Percentiles rank a stretch among this genome's conserved stretches.
These are phyloP conservation scores for Fraxinus dipetala DNA, from an alignment of 305 asterid genomes.

Conservation along the genomic window DNA sequence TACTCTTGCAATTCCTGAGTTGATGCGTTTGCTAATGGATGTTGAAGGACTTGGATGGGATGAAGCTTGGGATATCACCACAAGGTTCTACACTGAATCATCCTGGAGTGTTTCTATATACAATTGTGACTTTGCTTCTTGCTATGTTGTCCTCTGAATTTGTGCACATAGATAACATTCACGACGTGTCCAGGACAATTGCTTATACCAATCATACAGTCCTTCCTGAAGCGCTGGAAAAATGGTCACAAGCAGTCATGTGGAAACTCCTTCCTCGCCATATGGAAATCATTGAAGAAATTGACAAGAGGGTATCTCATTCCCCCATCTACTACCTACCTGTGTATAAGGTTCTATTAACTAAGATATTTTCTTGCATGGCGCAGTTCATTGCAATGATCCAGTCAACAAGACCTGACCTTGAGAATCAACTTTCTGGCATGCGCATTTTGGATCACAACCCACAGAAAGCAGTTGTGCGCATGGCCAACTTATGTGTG, in stretches of 20 bases:
- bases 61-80: slow-evolving; percentile 93
- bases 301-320: slow-evolving; percentile 78
- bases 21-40: slow-evolving; percentile 95
- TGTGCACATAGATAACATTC: slow-evolving; percentile 25
- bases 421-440: slow-evolving; percentile 65
- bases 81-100: slow-evolving; percentile 46
- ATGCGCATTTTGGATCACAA: slow-evolving; percentile 78
- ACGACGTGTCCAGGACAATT: slow-evolving; percentile 59
- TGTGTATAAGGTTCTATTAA: slow-evolving; percentile 17
- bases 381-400: slow-evolving; percentile 75
- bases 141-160: slow-evolving; percentile 14
- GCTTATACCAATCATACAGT: slow-evolving; percentile 99
- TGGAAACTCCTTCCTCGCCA: slow-evolving; percentile 99
- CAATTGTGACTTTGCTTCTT: slow-evolving; percentile 16
- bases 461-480: slow-evolving; percentile 86
- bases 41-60: slow-evolving; percentile 97
- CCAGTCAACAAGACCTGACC: slow-evolving; percentile 70
- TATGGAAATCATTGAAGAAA: slow-evolving; percentile 95
- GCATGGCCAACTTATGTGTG: slow-evolving; percentile 98
- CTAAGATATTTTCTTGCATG: slow-evolving; percentile 19
- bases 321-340: slow-evolving; percentile 1
- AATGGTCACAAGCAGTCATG: slow-evolving; percentile 99
- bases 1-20: slow-evolving; percentile 95
- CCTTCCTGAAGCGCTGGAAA: slow-evolving; percentile 98
- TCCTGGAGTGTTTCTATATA: slow-evolving; percentile 6